Base-by-base conservation (phyloP, 2,329 filamentous ascomycete species). In the Ophiocordyceps robertsii region DNA sequence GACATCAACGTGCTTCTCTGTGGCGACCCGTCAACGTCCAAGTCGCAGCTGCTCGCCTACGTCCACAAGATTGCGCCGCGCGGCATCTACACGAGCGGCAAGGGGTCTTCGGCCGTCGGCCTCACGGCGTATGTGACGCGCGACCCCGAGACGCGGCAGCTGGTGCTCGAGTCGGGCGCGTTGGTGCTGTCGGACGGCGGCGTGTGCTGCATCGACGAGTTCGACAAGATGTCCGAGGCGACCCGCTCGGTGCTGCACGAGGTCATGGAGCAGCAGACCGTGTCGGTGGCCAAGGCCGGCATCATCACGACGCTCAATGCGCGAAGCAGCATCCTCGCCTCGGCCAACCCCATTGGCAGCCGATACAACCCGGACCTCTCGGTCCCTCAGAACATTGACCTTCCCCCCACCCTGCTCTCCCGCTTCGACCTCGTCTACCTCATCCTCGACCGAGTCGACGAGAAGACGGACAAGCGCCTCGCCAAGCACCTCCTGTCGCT, bases 281-380 rank as follows among this genome's bases (percentile, higher is more conserved):
- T 89, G 33, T 87, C 82, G 2, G 84, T 89, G 41, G 84, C 83
- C 51, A 89, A 89, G 69, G 90, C 90, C 2, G 90, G 90, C 51
- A 96, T 96, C 58, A 95, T 89, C 50, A 98, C 92, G 1, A 98
- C 92, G 0, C 70, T 98, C 46, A 98, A 98, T 58, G 92, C 92
- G 24, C 76, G 92, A 56, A 96, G 92, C 1, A 93, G 85, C 49
- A 95, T 98, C 56, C 77, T 98, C 29, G 92, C 92, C 14, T 96
- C 90, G 11, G 92, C 92, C 62, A 98, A 98, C 59, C 92, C 92
- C 1, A 96, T 98, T 51, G 92, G 92, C 54, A 95, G 87, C 66
- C 89, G 93, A 58, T 98, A 98, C 68, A 96, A 98, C 62, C 84
- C 87, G 3, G 90, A 95, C 55, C 68, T 98, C 21, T 89, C 92